Conservation (phyloP, 306 rosid genomes). For the Cicer bijugum region DNA sequence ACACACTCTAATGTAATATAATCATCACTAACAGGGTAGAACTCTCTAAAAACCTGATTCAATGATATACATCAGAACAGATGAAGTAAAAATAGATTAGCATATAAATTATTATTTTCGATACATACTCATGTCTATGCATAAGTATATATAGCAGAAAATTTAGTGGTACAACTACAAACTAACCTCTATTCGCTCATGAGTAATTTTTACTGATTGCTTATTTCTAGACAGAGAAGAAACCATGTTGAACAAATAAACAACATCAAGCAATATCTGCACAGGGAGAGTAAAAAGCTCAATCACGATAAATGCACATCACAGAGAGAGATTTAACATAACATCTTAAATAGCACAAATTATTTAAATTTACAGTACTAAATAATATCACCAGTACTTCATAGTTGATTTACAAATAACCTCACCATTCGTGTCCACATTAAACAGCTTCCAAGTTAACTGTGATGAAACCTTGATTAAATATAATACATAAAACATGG, state of each 20-base stretch:
- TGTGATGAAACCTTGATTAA: slow-evolving; percentile 8
- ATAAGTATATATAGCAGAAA: background rate
- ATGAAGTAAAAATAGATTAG: slow-evolving; percentile 4
- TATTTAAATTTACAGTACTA: slow-evolving; percentile 7
- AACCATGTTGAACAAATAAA: slow-evolving; percentile 74
- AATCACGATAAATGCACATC: slow-evolving; percentile 18
- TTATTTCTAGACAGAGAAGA: slow-evolving; percentile 68
- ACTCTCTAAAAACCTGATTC: slow-evolving; percentile 74
- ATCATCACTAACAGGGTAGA: slow-evolving; percentile 64
- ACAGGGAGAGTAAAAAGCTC: slow-evolving; percentile 1
- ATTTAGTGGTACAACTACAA: slow-evolving; percentile 31
- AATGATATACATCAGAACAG: slow-evolving; percentile 9
- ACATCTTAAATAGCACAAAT: background rate
- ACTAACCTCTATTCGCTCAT: slow-evolving; percentile 73
- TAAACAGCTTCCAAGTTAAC: slow-evolving; percentile 5
- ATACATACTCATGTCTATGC: background rate
- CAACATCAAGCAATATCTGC: slow-evolving; percentile 81
- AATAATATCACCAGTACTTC: background rate
- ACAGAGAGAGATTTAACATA: background rate
- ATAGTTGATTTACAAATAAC: slow-evolving; percentile 16
- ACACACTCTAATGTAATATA: slow-evolving; percentile 64
- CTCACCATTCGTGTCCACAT: background rate
- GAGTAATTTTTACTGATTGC: slow-evolving; percentile 71
- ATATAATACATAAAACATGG: slow-evolving; percentile 30
- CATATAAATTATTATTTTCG: slow-evolving; percentile 4